Base-by-base conservation (phyloP, 2,329 filamentous ascomycete species). In the Fusarium robinianum region DNA sequence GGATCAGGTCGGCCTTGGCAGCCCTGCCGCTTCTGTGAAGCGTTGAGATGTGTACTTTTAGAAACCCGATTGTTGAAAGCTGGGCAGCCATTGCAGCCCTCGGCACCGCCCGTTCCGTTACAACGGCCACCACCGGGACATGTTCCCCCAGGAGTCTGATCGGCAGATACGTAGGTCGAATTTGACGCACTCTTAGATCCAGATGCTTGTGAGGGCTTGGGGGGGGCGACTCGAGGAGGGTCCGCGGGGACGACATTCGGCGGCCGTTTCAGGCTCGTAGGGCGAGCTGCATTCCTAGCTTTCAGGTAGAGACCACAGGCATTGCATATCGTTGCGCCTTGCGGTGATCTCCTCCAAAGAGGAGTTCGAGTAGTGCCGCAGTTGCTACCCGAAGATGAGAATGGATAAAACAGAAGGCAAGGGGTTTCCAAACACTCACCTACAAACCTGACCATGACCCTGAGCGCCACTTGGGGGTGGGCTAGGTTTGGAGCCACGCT, bases 51-150 rank as follows among this genome's bases (percentile, higher is more conserved):
- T 12, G 88, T 87, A 32, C 83, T 88, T 68, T 96, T 97, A 22
- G 92, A 88, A 25, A 97, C 84, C 39, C 94, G 83, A 64, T 99
- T 99, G 76, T 99, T 99, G 75, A 89, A 99, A 3, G 94, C 94
- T 23, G 94, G 94, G 64, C 94, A 99, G 9, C 94, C 94, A 66
- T 89, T 90, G 67, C 94, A 99, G 14, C 90, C 92, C 64, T 95
- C 89, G 21, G 94, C 90, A 39, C 94, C 94, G 30, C 94, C 94
- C 15, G 94, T 97, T 33, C 94, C 94, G 66, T 99, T 97, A 67
- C 94, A 99, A 46, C 87, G 87, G 25, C 94, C 94, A 51, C 92
- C 92, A 24, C 94, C 94, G 10, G 94, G 94, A 67, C 94, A 99
- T 9, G 91, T 95, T n/a, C 94, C 94, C 29, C 83, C 80, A 5